Evolutionary conservation across 1,284 basidiomycete genomes (phyloP).

Genomic region (Trametes pubescens): DNA sequence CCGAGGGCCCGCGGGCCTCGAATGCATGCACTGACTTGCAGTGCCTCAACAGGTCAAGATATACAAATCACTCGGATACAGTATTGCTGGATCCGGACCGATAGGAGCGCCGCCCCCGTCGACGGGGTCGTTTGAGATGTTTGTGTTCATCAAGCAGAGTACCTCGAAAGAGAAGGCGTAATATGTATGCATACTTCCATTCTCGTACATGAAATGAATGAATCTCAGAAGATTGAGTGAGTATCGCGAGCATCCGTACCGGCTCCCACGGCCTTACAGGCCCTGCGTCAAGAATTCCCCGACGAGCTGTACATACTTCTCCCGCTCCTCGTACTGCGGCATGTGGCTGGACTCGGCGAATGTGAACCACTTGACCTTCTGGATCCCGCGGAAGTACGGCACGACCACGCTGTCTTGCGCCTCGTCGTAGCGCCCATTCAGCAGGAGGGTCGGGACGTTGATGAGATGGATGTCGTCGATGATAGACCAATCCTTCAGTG

Average conservation of each 20-base stretch:
- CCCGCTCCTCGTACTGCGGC: constrained; percentile 41
- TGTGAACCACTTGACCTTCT: constrained; percentile 44
- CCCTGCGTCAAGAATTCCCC: constrained; percentile 34
- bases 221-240: too few species aligned
- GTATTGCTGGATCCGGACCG: constrained; percentile 20
- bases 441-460: constrained; percentile 54
- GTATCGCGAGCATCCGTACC: too few species aligned
- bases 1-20: too few species aligned
- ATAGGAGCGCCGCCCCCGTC: constrained; percentile 13
- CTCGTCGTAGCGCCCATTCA: constrained; percentile 60
- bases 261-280: too few species aligned
- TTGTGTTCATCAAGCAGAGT: constrained; percentile 27
- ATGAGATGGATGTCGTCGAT: constrained; percentile 54
- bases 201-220: too few species aligned
- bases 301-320: constrained; percentile 36
- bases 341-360: constrained; percentile 41
- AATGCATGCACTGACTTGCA: too few species aligned
- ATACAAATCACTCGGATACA: constrained; percentile 27
- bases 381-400: constrained; percentile 55
- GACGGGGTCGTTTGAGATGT: constrained; percentile 20
- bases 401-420: constrained; percentile 54
- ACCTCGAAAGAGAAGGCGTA: too few species aligned
- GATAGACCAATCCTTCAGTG: constrained; percentile 58
- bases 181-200: too few species aligned
- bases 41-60: constrained; percentile 19